Evolutionary conservation across 164 flowering plant species (phyloP).

Genomic region (Dillenia suffruticosa): DNA sequence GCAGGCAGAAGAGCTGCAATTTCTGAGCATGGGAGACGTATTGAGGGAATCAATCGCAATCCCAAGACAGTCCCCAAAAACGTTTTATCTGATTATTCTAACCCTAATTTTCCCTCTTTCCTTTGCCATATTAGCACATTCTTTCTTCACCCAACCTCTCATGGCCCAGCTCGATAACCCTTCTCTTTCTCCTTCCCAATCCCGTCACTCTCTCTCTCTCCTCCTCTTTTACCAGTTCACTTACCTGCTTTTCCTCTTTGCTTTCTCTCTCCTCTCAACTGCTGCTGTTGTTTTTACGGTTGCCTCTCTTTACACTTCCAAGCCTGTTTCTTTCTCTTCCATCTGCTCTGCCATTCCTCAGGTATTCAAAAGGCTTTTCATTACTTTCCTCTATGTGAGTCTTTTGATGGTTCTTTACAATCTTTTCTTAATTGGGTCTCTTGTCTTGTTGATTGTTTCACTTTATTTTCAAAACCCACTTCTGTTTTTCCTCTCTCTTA

Average conservation of each 20-base stretch:
- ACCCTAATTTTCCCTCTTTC: conserved; percentile 88
- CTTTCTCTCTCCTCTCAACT: conserved; percentile 92
- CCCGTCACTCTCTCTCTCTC: conserved; percentile 34
- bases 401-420: conserved; percentile 56
- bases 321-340: conserved; percentile 65
- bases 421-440: conserved; percentile 27
- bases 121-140: conserved; percentile 82
- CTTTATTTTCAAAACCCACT: conserved; percentile 29
- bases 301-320: conserved; percentile 80
- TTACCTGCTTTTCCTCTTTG: conserved; percentile 78
- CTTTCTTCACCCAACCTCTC: conserved; percentile 72
- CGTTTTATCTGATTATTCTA: conserved; percentile 77
- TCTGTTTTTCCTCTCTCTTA: conserved; percentile 30
- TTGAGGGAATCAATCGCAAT: conserved; percentile 63
- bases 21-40: conserved; percentile 38
- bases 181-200: conserved; percentile 18
- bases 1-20: conserved; percentile 70
- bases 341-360: conserved; percentile 68
- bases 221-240: conserved; percentile 57
- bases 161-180: conserved; percentile 34
- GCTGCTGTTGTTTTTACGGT: conserved; percentile 93
- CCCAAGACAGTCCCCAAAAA: conserved; percentile 50
- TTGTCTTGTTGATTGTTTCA: conserved; percentile 41
- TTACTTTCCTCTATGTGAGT: conserved; percentile 61
- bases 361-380: conserved; percentile 61